Conservation (phyloP, 2,329 filamentous ascomycete genomes). For the Tolypocladium tropicale region DNA sequence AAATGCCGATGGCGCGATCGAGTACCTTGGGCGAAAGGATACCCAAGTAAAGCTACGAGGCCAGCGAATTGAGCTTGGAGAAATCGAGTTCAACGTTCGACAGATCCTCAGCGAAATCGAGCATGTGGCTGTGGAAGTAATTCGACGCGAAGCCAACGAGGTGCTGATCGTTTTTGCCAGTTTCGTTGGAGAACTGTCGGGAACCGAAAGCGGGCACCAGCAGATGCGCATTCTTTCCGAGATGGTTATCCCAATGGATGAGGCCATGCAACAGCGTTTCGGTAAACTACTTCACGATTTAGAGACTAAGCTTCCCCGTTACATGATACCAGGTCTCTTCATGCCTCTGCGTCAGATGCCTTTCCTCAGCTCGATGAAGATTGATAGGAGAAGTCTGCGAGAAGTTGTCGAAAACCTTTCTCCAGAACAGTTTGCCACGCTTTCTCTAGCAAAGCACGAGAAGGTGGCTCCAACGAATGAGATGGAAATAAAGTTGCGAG, state of each 20-base stretch:
- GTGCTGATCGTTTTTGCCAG: not conserved
- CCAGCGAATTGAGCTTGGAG: constrained; percentile 10
- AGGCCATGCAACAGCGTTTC: not conserved
- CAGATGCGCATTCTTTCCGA: not conserved
- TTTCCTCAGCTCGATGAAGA: not conserved
- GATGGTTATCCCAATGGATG: not conserved
- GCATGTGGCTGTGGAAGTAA: constrained; percentile 1
- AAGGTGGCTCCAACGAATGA: not conserved
- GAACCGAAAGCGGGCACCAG: not conserved
- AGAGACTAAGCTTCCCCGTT: not conserved
- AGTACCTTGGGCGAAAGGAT: not conserved
- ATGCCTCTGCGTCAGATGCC: not conserved
- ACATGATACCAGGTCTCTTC: not conserved
- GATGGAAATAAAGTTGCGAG: not conserved
- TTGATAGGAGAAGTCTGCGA: not conserved
- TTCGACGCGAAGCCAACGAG: not conserved
- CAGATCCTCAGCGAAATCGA: not conserved
- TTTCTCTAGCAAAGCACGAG: not conserved
- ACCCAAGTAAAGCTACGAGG: constrained; percentile 7
- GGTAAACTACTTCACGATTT: not conserved
- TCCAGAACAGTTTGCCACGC: not conserved
- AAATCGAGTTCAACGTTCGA: constrained; percentile 7
- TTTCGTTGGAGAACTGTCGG: not conserved
- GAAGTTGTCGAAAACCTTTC: not conserved
- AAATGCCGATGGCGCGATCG: not conserved